Conservation (phyloP, 345 rosid species). For the Bruguiera gymnorhiza region DNA sequence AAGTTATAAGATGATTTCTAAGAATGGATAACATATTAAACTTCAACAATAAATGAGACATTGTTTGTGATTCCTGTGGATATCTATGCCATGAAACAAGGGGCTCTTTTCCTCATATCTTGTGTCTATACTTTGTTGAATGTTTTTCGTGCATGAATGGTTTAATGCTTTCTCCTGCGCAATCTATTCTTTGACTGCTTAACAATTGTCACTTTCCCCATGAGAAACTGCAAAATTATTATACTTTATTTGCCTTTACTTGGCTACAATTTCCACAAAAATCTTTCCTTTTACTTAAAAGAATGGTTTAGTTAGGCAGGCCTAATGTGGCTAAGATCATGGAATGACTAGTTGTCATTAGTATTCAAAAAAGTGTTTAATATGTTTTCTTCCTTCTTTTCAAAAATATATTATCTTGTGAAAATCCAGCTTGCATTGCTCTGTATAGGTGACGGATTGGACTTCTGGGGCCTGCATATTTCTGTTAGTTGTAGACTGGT, state of each 20-base stretch:
- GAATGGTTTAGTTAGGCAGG: not conserved
- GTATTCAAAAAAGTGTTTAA: not conserved
- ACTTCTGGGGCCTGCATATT: not conserved
- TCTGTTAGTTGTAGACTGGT: constrained; percentile 31
- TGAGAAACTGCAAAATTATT: not conserved
- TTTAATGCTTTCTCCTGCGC: not conserved
- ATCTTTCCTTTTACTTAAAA: not conserved
- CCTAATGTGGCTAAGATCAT: constrained; percentile 2
- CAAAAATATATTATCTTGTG: not conserved
- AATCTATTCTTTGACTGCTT: not conserved
- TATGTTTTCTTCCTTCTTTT: not conserved
- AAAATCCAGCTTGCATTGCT: constrained; percentile 10
- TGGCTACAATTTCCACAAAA: not conserved
- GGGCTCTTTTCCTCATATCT: not conserved
- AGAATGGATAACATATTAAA: too few relatives aligned
- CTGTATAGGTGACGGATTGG: not conserved
- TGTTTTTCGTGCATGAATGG: not conserved
- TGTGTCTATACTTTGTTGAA: not conserved
- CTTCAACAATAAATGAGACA: too few relatives aligned
- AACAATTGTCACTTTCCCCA: not conserved
- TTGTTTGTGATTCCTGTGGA: not conserved
- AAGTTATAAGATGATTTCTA: too few relatives aligned
- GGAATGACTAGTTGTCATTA: not conserved
- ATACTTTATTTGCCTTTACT: not conserved
- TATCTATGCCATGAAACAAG: not conserved